Evolutionary conservation across 2,329 filamentous ascomycete species (phyloP), one percentile per base, ranked within the genome.

Genomic region (Penicillium sp.): DNA sequence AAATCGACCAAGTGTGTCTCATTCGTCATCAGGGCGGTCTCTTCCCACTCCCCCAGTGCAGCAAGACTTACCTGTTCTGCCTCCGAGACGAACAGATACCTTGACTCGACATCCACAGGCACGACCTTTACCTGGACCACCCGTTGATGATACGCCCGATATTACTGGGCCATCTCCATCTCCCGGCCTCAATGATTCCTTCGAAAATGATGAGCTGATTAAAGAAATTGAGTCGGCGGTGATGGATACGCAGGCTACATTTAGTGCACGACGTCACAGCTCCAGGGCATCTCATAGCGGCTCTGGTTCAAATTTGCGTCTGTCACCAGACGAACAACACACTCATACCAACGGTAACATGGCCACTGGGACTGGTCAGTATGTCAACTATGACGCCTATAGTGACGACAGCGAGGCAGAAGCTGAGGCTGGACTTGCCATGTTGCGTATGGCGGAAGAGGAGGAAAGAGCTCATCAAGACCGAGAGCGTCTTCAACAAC

Each of bases 341-440:
- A 72, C 69, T 0, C 74, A 78, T 50, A 73, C 75, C 1, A 83
- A 85, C 60, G 70, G 69, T 8, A 72, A 76, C 65, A 66, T 74
- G 56, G 64, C 74, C 4, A 77, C 76, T 4, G 74, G 70, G 4
- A 67, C 70, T 2, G 73, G 75, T 48, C 68, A 76, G 45, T 73
- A 74, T 51, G 69, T 75, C 35, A 75, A 76, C 53, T 76, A 77
- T 52, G 74, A 73, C 53, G 74, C 74, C 5, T 80, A 79, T 60
- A 78, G 79, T 56, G 88, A 92, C 48, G 90, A 95, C 44, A 95
- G 90, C 65, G 92, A 97, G 66, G 85, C 88, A 0, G 92, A 96
- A 70, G 92, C 88, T 18, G 86, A 88, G 35, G 90, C 90, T 54
- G 92, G 94, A 14, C 75, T 95, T 46, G 82, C 89, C 66, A 91